phyloP scores from a whole-genome alignment of 2,329 filamentous ascomycete species.

The Paecilomyces dactylethromorphus region DNA sequence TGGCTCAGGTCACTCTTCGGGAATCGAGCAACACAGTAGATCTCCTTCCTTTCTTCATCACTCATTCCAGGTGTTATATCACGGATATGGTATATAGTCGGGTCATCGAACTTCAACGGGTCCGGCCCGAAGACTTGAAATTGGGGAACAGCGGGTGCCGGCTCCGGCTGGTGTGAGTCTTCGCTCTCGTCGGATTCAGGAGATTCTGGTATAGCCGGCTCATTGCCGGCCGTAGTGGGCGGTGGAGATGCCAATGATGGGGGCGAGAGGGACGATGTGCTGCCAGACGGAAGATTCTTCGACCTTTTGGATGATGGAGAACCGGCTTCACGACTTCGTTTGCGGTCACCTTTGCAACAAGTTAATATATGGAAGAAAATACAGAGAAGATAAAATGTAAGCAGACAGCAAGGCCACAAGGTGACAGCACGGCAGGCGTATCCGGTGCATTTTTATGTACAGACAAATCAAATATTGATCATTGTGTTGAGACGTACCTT shows the following conservation, averaged over 20 bases:
- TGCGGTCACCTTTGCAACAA: constrained; percentile 5
- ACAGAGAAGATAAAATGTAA: background rate
- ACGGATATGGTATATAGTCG: constrained; percentile 89
- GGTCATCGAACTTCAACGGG: constrained; percentile 82
- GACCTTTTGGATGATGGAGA: constrained; percentile 34
- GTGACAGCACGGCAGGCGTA: too few relatives aligned
- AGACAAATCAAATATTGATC: background rate
- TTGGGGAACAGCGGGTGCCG: constrained; percentile 58
- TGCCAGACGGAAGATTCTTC: constrained; percentile 30
- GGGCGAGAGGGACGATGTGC: constrained; percentile 33
- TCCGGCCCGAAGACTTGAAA: constrained; percentile 89
- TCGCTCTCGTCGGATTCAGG: constrained; percentile 56
- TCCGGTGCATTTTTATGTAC: background rate
- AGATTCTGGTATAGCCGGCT: constrained; percentile 54
- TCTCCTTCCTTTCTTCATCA: constrained; percentile 76
- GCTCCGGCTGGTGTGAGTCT: constrained; percentile 53
- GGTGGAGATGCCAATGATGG: constrained; percentile 38
- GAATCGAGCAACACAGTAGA: constrained; percentile 81
- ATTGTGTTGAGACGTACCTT: background rate
- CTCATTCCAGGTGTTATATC: constrained; percentile 67
- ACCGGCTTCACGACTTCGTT: constrained; percentile 13
- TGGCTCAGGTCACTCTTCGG: constrained; percentile 74
- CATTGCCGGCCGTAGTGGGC: constrained; percentile 47
- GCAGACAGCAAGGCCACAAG: background rate
- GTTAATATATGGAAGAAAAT: background rate